These are phyloP conservation scores for Aspergillus brasiliensis DNA, from an alignment of 2,329 filamentous ascomycete genomes.

Conservation along the genomic window DNA sequence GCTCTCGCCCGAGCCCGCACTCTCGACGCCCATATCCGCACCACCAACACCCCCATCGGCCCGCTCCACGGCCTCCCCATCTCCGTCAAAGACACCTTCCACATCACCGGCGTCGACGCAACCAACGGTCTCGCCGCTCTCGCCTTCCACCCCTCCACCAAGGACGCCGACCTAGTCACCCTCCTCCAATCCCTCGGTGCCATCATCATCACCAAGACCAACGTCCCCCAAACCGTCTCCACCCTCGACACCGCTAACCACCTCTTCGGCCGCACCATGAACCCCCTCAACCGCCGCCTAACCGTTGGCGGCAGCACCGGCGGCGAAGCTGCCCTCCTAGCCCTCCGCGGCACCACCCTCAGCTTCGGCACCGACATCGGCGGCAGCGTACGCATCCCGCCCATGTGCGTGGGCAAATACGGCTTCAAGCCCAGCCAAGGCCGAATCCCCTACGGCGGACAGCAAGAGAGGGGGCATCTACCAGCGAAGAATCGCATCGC, in stretches of 20 bases:
- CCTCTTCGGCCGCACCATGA: conserved; percentile 63
- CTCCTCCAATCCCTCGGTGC: conserved; percentile 63
- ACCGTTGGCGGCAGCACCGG: conserved; percentile 67
- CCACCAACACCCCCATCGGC: conserved; percentile 50
- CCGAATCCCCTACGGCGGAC: conserved; percentile 56
- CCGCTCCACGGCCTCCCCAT: conserved; percentile 66
- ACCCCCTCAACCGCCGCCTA: conserved; percentile 62
- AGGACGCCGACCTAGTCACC: conserved; percentile 60
- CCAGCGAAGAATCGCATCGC: conserved; percentile 53
- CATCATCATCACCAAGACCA: conserved; percentile 70
- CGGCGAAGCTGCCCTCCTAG: conserved; percentile 64
- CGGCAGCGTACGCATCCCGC: conserved; percentile 49
- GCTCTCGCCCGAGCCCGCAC: conserved; percentile 53
- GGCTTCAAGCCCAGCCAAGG: conserved; percentile 53
- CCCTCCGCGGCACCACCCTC: conserved; percentile 59
- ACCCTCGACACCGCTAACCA: conserved; percentile 63
- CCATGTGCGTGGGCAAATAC: conserved; percentile 56
- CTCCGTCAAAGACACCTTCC: conserved; percentile 51
- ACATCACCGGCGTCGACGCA: conserved; percentile 52
- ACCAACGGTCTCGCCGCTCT: conserved; percentile 62
- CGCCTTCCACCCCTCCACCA: conserved; percentile 59
- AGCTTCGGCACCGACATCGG: conserved; percentile 66
- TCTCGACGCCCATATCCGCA: conserved; percentile 50
- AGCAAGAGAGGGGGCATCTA: conserved; percentile 48
- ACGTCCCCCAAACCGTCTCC: conserved; percentile 62